phyloP scores from a whole-genome alignment of 2,329 filamentous ascomycete genomes.

The Scytalidium sp. region DNA sequence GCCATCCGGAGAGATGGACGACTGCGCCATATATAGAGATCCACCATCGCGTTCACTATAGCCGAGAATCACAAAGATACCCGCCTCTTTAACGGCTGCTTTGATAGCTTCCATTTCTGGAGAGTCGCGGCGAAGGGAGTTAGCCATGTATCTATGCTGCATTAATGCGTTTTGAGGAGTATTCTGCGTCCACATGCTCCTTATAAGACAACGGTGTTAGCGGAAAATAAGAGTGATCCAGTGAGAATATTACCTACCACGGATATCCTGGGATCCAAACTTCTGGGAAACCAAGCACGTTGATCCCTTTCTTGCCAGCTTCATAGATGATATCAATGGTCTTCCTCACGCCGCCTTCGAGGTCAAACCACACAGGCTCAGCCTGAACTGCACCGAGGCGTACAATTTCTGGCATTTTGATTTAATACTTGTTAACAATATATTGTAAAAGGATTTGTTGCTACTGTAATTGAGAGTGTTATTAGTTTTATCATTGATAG shows the following conservation, averaged over 20 bases:
- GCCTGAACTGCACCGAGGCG: slow-evolving; percentile 8
- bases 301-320: slow-evolving; percentile 27
- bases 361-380: slow-evolving; percentile 10
- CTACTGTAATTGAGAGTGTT: too few species aligned
- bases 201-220: slow-evolving; percentile 16
- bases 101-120: slow-evolving; percentile 39
- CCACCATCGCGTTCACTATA: slow-evolving; percentile 44
- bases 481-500: too few species aligned
- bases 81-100: slow-evolving; percentile 35
- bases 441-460: too few species aligned
- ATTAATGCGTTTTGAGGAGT: slow-evolving; percentile 15
- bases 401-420: background rate
- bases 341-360: slow-evolving; percentile 31
- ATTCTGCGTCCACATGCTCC: slow-evolving; percentile 33
- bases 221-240: background rate
- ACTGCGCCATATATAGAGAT: slow-evolving; percentile 42
- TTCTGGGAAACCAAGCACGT: slow-evolving; percentile 42
- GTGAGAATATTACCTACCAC: slow-evolving; percentile 26
- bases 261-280: slow-evolving; percentile 53
- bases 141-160: slow-evolving; percentile 32
- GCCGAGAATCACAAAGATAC: slow-evolving; percentile 43
- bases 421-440: too few species aligned
- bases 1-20: slow-evolving; percentile 25
- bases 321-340: slow-evolving; percentile 31
- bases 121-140: slow-evolving; percentile 36